phyloP scores from a whole-genome alignment of 1,284 basidiomycete species.

The Afroboletus lepidellus region DNA sequence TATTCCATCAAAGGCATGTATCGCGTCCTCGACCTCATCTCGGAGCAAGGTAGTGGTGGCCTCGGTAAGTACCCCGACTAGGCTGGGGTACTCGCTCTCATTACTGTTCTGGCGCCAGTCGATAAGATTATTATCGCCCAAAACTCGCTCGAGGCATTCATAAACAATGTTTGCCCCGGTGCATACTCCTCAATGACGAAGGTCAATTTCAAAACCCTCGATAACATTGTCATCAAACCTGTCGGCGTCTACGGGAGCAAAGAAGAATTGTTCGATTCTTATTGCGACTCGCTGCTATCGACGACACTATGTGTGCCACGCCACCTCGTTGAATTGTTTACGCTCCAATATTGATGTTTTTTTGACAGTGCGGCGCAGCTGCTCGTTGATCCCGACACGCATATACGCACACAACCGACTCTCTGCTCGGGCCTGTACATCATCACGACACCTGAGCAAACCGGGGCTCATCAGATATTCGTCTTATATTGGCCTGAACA shows the following conservation, averaged over 20 bases:
- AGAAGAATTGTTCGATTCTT: conserved; percentile 46
- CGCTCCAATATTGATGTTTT: not conserved
- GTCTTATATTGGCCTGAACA: conserved; percentile 64
- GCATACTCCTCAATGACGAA: conserved; percentile 49
- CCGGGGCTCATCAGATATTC: conserved; percentile 35
- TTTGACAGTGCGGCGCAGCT: conserved; percentile 18
- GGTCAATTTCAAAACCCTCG: conserved; percentile 51
- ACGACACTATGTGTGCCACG: conserved; percentile 39
- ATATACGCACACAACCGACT: conserved; percentile 24
- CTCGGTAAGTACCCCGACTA: conserved; percentile 37
- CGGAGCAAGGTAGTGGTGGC: conserved; percentile 50
- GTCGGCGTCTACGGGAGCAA: conserved; percentile 58
- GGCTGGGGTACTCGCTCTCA: not conserved
- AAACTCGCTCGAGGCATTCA: conserved; percentile 41
- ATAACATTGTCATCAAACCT: conserved; percentile 43
- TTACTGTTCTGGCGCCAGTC: conserved; percentile 32
- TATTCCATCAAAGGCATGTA: conserved; percentile 42
- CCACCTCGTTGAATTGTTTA: not conserved
- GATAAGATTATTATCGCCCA: conserved; percentile 60
- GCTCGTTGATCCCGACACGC: conserved; percentile 21
- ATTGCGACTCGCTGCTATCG: conserved; percentile 33
- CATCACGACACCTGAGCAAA: conserved; percentile 18
- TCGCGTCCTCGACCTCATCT: conserved; percentile 52
- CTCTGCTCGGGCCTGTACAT: conserved; percentile 56
- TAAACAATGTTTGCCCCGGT: conserved; percentile 45